These are phyloP conservation scores for Didymellaceae sp. DNA, from an alignment of 2,329 filamentous ascomycete genomes.

Conservation along the genomic window DNA sequence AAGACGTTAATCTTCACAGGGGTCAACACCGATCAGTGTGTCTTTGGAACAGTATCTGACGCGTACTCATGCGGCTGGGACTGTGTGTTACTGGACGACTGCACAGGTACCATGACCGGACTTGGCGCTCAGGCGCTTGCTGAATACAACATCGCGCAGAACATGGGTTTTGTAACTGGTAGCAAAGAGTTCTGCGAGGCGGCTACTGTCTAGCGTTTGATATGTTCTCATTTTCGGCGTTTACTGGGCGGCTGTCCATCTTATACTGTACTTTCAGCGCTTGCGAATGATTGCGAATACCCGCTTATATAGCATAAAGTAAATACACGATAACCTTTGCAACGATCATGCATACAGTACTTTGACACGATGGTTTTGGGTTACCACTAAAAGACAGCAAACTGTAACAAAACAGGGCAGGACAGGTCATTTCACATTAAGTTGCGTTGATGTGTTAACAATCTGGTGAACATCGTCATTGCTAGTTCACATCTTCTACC, in stretches of 20 bases:
- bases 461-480: no score
- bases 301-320: conserved; percentile 12
- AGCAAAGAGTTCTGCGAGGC: conserved; percentile 43
- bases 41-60: conserved; percentile 52
- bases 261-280: conserved; percentile 2
- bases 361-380: no score
- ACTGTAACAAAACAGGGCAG: no score
- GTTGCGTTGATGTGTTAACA: no score
- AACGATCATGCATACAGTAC: no score
- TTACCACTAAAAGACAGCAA: no score
- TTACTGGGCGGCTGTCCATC: conserved; percentile 5
- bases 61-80: conserved; percentile 53
- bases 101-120: conserved; percentile 52
- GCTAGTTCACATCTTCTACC: no score
- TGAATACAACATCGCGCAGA: conserved; percentile 52
- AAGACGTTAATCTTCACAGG: conserved; percentile 52
- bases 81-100: conserved; percentile 51
- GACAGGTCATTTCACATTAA: no score
- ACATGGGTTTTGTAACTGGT: conserved; percentile 53
- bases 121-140: conserved; percentile 48
- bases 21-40: conserved; percentile 54
- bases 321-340: no score
- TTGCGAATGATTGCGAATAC: conserved; percentile 20
- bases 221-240: conserved; percentile 3
- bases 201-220: conserved; percentile 3